Conservation (phyloP, 225 moss, liverwort and hornwort species). For the Rhytidiadelphus loreus region DNA sequence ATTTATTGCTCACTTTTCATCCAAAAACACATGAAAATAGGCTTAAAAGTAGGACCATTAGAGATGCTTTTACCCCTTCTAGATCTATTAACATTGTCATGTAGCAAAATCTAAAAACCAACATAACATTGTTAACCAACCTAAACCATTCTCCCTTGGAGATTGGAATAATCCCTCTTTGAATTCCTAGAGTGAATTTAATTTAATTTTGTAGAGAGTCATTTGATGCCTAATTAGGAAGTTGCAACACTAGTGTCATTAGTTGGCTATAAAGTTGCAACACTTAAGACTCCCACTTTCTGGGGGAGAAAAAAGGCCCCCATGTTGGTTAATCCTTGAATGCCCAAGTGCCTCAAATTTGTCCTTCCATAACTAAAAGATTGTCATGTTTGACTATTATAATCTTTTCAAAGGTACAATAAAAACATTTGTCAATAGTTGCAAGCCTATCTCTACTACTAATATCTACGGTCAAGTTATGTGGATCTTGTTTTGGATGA, state of each 20-base stretch:
- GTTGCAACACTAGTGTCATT: too few relatives aligned
- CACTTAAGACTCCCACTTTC: fast-evolving
- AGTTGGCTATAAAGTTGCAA: too few relatives aligned
- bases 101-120: fast-evolving
- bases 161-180: fast-evolving
- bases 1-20: background rate
- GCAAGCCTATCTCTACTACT: too few relatives aligned
- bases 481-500: too few relatives aligned
- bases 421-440: too few relatives aligned
- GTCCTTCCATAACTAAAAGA: too few relatives aligned
- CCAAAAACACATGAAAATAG: fast-evolving
- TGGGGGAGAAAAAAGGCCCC: fast-evolving
- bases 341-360: too few relatives aligned
- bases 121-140: background rate
- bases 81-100: background rate
- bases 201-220: fast-evolving
- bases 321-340: too few relatives aligned
- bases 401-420: too few relatives aligned
- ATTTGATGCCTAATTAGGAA: background rate
- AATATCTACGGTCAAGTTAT: too few relatives aligned
- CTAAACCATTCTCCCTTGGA: fast-evolving
- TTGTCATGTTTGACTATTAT: too few relatives aligned
- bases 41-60: fast-evolving
- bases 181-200: fast-evolving
- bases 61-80: fast-evolving